Conservation (phyloP, 306 rosid genomes). For the Canavalia gladiata region DNA sequence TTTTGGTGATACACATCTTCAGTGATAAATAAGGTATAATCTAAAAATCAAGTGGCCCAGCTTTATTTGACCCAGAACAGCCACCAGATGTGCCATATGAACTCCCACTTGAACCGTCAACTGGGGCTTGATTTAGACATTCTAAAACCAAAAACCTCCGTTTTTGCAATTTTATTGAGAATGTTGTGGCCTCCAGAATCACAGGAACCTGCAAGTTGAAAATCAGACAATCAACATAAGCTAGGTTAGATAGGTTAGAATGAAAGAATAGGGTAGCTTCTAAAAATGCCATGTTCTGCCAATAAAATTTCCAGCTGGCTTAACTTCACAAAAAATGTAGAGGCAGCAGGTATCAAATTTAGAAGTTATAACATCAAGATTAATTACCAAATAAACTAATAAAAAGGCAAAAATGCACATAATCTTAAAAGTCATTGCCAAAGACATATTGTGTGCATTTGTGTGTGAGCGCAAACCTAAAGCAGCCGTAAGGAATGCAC, state of each 20-base stretch:
- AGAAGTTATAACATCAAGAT: slow-evolving; percentile 8
- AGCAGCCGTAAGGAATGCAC: not conserved
- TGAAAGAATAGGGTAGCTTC: slow-evolving; percentile 2
- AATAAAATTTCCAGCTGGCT: not conserved
- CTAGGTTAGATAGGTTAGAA: slow-evolving; percentile 12
- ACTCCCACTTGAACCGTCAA: slow-evolving; percentile 78
- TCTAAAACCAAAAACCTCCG: slow-evolving; percentile 82
- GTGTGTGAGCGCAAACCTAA: too few relatives aligned
- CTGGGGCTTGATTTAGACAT: slow-evolving; percentile 90
- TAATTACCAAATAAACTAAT: slow-evolving; percentile 4
- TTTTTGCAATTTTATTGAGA: slow-evolving; percentile 83
- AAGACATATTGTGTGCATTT: not conserved
- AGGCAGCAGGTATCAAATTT: slow-evolving; percentile 10
- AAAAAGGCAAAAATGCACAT: not conserved
- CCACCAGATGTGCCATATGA: slow-evolving; percentile 79
- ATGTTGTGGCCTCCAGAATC: slow-evolving; percentile 81
- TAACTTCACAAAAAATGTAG: not conserved
- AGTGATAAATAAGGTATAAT: not conserved
- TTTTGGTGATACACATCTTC: not conserved
- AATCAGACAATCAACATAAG: slow-evolving; percentile 14
- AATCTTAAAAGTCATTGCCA: not conserved
- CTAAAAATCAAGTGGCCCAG: slow-evolving; percentile 78
- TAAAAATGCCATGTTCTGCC: slow-evolving; percentile 12
- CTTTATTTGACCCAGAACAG: slow-evolving; percentile 73
- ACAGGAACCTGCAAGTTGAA: slow-evolving; percentile 67